These are phyloP conservation scores for Vigna reflexopilosa DNA, from an alignment of 306 rosid species.

Conservation along the genomic window DNA sequence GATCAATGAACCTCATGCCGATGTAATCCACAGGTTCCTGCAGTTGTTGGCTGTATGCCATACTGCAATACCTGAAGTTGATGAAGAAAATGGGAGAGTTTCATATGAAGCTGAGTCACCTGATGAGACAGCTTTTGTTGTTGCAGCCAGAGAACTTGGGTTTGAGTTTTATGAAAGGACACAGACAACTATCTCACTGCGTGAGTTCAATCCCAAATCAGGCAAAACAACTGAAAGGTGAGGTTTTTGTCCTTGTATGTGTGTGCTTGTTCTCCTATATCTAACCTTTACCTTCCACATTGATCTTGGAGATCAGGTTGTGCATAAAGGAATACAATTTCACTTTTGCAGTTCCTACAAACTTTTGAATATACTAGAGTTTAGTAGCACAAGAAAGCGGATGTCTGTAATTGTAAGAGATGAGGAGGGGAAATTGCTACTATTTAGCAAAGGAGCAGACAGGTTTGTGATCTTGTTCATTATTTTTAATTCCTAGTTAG, in stretches of 20 bases:
- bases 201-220: slow-evolving; percentile 63
- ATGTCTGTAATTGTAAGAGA: slow-evolving; percentile 87
- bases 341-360: slow-evolving; percentile 63
- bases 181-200: slow-evolving; percentile 70
- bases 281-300: slow-evolving; percentile 11
- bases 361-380: slow-evolving; percentile 72
- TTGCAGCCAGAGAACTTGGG: slow-evolving; percentile 90
- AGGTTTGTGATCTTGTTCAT: slow-evolving; percentile 63
- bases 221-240: slow-evolving; percentile 62
- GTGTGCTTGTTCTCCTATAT: slow-evolving; percentile 15
- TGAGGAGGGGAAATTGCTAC: slow-evolving; percentile 67
- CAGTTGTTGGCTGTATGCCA: slow-evolving; percentile 81
- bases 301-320: not conserved
- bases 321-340: slow-evolving; percentile 10
- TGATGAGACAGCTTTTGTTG: slow-evolving; percentile 95
- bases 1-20: slow-evolving; percentile 66
- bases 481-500: not conserved
- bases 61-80: slow-evolving; percentile 89
- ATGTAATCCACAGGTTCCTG: slow-evolving; percentile 69
- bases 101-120: slow-evolving; percentile 97
- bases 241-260: slow-evolving; percentile 34
- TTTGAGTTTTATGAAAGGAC: slow-evolving; percentile 85
- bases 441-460: slow-evolving; percentile 92
- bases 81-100: slow-evolving; percentile 68
- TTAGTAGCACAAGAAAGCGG: slow-evolving; percentile 87